Percentiles rank a stretch among this genome's conserved stretches.
phyloP scores from a whole-genome alignment of 495 filamentous ascomycete species.

The Saxophila tyrrhenica region DNA sequence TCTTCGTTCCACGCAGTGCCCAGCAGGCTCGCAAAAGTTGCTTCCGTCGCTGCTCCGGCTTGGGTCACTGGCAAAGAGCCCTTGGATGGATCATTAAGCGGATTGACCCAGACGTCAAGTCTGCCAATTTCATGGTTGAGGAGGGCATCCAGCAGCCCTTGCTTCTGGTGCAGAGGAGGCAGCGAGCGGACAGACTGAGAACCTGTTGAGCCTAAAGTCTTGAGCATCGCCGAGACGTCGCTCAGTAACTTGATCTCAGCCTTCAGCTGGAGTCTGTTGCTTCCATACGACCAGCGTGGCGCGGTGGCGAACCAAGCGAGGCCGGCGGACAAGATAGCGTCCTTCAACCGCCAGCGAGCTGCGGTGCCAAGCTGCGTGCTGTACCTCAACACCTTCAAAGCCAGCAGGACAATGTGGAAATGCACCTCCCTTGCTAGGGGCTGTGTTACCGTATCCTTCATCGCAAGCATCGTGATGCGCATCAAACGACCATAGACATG shows the following conservation, averaged over 20 bases:
- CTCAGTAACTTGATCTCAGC: conserved; percentile 74
- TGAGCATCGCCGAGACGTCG: conserved; percentile 60
- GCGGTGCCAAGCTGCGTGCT: conserved; percentile 48
- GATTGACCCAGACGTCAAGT: conserved; percentile 80
- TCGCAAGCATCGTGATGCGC: conserved; percentile 56
- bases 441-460: conserved; percentile 60
- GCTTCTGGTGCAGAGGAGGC: conserved; percentile 62
- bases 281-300: conserved; percentile 89
- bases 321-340: conserved; percentile 71
- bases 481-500: conserved; percentile 70
- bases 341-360: conserved; percentile 68
- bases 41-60: conserved; percentile 23
- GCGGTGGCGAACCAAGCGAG: conserved; percentile 77
- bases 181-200: conserved; percentile 41
- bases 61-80: not conserved
- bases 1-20: conserved; percentile 76
- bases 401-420: conserved; percentile 76
- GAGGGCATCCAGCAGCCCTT: conserved; percentile 64
- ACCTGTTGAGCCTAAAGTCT: conserved; percentile 44
- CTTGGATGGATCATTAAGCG: conserved; percentile 48
- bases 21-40: conserved; percentile 48
- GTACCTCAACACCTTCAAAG: conserved; percentile 60
- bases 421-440: conserved; percentile 83
- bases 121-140: conserved; percentile 77
- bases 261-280: conserved; percentile 84